Evolutionary conservation across 2,329 filamentous ascomycete genomes (phyloP).

Genomic region (Cryphonectria parasitica): DNA sequence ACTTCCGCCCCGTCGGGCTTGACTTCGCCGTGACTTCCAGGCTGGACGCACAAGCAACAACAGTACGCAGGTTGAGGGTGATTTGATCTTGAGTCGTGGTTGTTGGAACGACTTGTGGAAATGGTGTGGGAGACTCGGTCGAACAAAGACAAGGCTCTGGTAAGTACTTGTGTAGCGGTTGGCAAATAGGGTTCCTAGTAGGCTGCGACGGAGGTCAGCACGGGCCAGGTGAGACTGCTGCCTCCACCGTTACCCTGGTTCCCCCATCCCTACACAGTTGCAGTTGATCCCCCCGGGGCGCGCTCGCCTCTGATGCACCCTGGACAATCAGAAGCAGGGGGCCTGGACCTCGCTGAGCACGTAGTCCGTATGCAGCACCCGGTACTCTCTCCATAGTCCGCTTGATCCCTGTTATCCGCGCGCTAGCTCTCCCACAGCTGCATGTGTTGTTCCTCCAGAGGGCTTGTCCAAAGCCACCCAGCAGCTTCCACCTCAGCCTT

Average conservation of each 20-base stretch:
- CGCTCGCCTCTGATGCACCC: conserved; percentile 20
- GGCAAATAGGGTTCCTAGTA: conserved; percentile 2
- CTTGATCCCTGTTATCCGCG: conserved; percentile 19
- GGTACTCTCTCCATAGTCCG: not conserved
- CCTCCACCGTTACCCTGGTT: not conserved
- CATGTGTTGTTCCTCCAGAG: conserved; percentile 17
- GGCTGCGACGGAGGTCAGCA: conserved; percentile 10
- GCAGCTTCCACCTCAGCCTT: conserved; percentile 23
- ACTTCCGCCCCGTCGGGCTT: conserved; percentile 6
- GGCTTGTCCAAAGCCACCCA: conserved; percentile 15
- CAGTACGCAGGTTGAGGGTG: not conserved
- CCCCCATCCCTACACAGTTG: conserved; percentile 24
- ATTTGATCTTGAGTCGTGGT: conserved; percentile 17
- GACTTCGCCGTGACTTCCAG: not conserved
- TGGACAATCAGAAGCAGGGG: conserved; percentile 21
- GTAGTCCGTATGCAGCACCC: conserved; percentile 11
- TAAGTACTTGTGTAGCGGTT: not conserved
- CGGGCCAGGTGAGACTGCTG: conserved; percentile 10
- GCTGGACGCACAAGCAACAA: conserved; percentile 7
- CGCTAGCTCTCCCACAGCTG: conserved; percentile 23
- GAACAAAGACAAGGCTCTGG: conserved; percentile 14
- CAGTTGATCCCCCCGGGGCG: conserved; percentile 22
- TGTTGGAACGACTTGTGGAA: not conserved
- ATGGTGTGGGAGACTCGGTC: conserved; percentile 12
- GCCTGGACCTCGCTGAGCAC: conserved; percentile 6